Evolutionary conservation across 1,284 basidiomycete species (phyloP), one percentile per base, ranked within the genome.

Genomic region (Malassezia yamatoensis): DNA sequence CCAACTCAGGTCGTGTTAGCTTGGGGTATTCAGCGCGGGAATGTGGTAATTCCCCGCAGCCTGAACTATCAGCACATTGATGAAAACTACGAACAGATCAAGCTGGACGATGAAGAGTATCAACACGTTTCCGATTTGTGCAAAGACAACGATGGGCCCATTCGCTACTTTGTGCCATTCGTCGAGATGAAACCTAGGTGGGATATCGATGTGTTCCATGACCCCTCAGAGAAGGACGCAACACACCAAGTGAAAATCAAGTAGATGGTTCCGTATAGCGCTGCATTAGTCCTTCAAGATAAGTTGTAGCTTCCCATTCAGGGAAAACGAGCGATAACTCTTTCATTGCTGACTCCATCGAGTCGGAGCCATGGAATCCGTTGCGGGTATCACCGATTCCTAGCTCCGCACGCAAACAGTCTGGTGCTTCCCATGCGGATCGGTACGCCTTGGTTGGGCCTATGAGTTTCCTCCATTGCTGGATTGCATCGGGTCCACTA

Each of bases 31-130:
- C 63, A 67, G 52, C 65, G 75, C 20, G 72, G 75, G 34, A 70
- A 72, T 55, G 59, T 62, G 15, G 73, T 76, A 24, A 75, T 78
- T 53, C 77, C 77, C 42, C 77, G 77, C 67, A 68, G 65, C 29
- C 70, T 75, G 18, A 76, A 72, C 3, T 62, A 65, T 13, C 58
- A 55, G 6, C 64, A 75, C 21, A 77, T 77, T 62, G 60, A 67
- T 49, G 56, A 45, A 55, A 77, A 77, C 72, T 72, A 76, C 48
- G 59, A 65, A 51, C 61, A 74, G 53, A 59, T 77, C 56, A 58
- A 65, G 34, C 62, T 77, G 21, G 53, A 54, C 42, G 59, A 68
- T 15, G 74, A 74, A 41, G 74, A 77, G 50, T 60, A 71, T 51
- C 54, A 61, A 10, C 66, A 61, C 51, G 63, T 77, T 35, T 53